Evolutionary conservation across 805 yeast genomes (phyloP).

Genomic region (Saccharomyces mikatae): DNA sequence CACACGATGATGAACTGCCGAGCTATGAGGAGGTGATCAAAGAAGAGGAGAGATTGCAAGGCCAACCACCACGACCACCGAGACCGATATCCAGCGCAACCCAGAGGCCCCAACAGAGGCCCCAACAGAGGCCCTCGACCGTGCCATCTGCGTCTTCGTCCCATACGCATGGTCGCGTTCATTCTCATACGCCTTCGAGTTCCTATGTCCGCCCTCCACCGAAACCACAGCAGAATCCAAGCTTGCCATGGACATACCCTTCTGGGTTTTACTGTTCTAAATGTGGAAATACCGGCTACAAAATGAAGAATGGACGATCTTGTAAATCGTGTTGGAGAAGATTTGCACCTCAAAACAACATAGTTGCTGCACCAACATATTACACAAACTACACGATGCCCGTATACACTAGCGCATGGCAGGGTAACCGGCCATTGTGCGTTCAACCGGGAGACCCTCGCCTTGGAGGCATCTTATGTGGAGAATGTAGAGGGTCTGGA

Average conservation of each 20-base stretch:
- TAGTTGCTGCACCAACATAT: slow-evolving; percentile 17
- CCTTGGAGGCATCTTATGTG: slow-evolving; percentile 67
- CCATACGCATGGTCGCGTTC: not conserved
- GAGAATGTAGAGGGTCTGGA: slow-evolving; percentile 64
- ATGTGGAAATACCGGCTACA: slow-evolving; percentile 68
- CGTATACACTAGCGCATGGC: slow-evolving; percentile 1
- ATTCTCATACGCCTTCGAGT: slow-evolving; percentile 6
- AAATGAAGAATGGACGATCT: slow-evolving; percentile 48
- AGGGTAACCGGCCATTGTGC: slow-evolving; percentile 24
- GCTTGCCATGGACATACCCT: slow-evolving; percentile 63
- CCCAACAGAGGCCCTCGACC: not conserved
- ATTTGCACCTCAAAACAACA: slow-evolving; percentile 39
- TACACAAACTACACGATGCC: slow-evolving; percentile 3
- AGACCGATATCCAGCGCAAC: not conserved
- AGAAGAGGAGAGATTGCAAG: slow-evolving; percentile 9
- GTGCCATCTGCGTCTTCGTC: not conserved
- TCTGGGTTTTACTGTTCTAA: slow-evolving; percentile 50
- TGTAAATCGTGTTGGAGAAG: slow-evolving; percentile 66
- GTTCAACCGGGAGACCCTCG: slow-evolving; percentile 74
- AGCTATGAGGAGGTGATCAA: slow-evolving; percentile 40
- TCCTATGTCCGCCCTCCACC: slow-evolving; percentile 10
- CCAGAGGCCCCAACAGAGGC: not conserved
- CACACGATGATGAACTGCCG: slow-evolving; percentile 34
- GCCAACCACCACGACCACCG: slow-evolving; percentile 12
- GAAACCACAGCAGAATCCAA: slow-evolving; percentile 4